Conservation (phyloP, 805 yeast genomes). For the Naumovozyma dairenensis region DNA sequence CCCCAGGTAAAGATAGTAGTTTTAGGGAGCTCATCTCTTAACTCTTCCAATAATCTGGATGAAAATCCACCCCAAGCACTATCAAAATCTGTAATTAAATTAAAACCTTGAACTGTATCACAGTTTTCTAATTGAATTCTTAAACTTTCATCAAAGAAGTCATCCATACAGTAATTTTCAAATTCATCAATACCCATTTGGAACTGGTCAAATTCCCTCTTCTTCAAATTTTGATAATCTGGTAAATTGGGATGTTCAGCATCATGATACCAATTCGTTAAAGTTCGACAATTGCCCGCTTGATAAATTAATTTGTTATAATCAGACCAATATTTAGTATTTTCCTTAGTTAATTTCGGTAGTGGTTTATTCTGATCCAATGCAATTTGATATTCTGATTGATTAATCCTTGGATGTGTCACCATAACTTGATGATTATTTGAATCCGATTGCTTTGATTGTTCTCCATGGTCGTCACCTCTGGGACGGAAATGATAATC, state of each 20-base stretch:
- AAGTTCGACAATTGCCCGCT: slow-evolving; percentile 46
- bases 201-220: slow-evolving; percentile 34
- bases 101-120: slow-evolving; percentile 65
- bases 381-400: slow-evolving; percentile 53
- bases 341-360: slow-evolving; percentile 30
- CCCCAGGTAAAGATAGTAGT: slow-evolving; percentile 40
- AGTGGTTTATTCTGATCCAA: slow-evolving; percentile 40
- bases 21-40: slow-evolving; percentile 63
- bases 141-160: slow-evolving; percentile 48
- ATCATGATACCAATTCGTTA: slow-evolving; percentile 49
- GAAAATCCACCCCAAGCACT: slow-evolving; percentile 81
- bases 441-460: neutral
- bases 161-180: slow-evolving; percentile 31
- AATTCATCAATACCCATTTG: slow-evolving; percentile 57
- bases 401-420: slow-evolving; percentile 31
- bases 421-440: slow-evolving; percentile 17
- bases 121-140: slow-evolving; percentile 62
- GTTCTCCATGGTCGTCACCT: slow-evolving; percentile 4
- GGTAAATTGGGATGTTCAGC: slow-evolving; percentile 21
- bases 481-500: slow-evolving; percentile 14
- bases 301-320: slow-evolving; percentile 57
- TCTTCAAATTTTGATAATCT: slow-evolving; percentile 18
- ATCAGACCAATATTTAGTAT: slow-evolving; percentile 70
- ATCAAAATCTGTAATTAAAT: slow-evolving; percentile 60
- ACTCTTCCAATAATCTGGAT: slow-evolving; percentile 36